Evolutionary conservation across 495 filamentous ascomycete species (phyloP).

Genomic region (Aspergillus asperescens): DNA sequence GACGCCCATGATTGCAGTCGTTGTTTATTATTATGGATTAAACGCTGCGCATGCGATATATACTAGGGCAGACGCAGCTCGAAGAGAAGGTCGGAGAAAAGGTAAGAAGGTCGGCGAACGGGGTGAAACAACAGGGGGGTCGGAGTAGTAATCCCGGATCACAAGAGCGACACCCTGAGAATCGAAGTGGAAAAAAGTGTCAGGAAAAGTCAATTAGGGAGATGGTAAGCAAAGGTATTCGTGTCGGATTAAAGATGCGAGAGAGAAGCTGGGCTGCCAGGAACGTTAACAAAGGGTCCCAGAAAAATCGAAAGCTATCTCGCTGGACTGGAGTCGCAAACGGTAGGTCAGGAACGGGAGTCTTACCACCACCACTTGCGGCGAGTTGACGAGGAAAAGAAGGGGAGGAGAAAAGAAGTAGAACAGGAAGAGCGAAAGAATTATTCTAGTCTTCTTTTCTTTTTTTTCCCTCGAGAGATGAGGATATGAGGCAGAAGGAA

Average conservation of each 20-base stretch:
- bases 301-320: constrained; percentile 1
- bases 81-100: constrained; percentile 2
- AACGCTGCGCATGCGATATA: constrained; percentile 23
- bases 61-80: background rate
- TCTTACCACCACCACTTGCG: constrained; percentile 10
- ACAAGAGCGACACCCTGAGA: background rate
- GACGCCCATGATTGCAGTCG: constrained; percentile 33
- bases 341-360: background rate
- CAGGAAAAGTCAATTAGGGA: constrained; percentile 4
- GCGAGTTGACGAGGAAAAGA: constrained; percentile 5
- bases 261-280: background rate
- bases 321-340: constrained; percentile 8
- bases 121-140: constrained; percentile 13
- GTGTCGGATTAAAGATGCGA: background rate
- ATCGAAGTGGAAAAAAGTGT: constrained; percentile 1
- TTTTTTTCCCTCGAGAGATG: constrained; percentile 4
- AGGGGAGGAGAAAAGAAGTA: constrained; percentile 4
- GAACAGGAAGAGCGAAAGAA: constrained; percentile 5
- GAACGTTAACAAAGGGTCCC: background rate
- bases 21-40: constrained; percentile 22
- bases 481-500: constrained; percentile 8
- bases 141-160: constrained; percentile 7
- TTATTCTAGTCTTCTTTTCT: background rate
- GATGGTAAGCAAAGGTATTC: background rate
- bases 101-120: constrained; percentile 7